Base-by-base conservation (phyloP, 768 basidiomycete species). In the Paxillus rubicundulus region DNA sequence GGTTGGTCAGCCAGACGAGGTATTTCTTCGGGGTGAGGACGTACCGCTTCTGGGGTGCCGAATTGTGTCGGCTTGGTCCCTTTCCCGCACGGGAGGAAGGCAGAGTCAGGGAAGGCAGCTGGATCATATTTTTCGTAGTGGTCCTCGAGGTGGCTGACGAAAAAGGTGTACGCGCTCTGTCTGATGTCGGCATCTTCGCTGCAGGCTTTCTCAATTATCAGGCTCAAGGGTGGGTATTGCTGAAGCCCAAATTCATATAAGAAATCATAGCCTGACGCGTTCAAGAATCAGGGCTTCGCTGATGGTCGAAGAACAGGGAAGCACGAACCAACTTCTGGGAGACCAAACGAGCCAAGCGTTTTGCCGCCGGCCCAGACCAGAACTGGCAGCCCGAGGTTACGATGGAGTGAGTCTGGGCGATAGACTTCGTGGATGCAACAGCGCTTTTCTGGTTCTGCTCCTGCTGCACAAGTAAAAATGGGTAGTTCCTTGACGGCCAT, bases 51-150 rank as follows among this genome's bases (percentile, higher is more conserved):
- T n/a, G 84, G 85, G 28, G 78, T 79, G 0, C 81, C 84, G 50
- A 90, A 62, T 45, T 78, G 75, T 10, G 69, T 59, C 9, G 74
- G 76, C 8, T 74, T 70, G 20, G 7, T 8, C 1, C 74, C 71
- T 30, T 76, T 75, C 2, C 79, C 54, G 2, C 89, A 85, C 2
- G 95, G 94, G 38, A 98, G 80, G 71, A 88, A 98, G 0, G 86
- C 72, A 13, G 86, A 63, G 27, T 82, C 70, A 5, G 72, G 68
- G 55, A 80, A 87, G 9, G 74, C 55, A 7, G 67, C 60, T 10
- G 81, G 76, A 42, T 82, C 71, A 59, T 87, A 86, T 37, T 77
- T 33, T 5, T 66, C 58, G 61, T 88, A 93, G 41, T 78, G 74
- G 1, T 72, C 74, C 1, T 71, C 62, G 18, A 84, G 72, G 61